Conservation (phyloP, 768 basidiomycete species). For the Termitomyces bulborhizus region DNA sequence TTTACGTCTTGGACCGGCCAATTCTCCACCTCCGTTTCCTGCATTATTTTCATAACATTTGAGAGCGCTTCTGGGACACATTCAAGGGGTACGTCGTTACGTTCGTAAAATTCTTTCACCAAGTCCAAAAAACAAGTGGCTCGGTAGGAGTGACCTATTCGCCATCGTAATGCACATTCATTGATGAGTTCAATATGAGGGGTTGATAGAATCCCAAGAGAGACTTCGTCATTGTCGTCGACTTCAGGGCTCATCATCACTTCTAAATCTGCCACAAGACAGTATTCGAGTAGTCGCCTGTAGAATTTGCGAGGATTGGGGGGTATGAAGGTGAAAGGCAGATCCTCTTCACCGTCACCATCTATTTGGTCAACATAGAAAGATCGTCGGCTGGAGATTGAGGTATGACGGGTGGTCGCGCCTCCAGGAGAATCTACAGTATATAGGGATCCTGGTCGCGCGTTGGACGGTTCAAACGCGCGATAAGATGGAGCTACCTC, state of each 20-base stretch:
- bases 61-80: slow-evolving; percentile 89
- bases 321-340: slow-evolving; percentile 86
- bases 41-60: slow-evolving; percentile 61
- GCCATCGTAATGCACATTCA: slow-evolving; percentile 87
- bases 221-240: slow-evolving; percentile 94
- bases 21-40: slow-evolving; percentile 62
- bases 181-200: slow-evolving; percentile 78
- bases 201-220: slow-evolving; percentile 80
- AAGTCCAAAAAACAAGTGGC: slow-evolving; percentile 78
- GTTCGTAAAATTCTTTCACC: slow-evolving; percentile 82
- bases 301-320: slow-evolving; percentile 84
- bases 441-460: slow-evolving; percentile 56
- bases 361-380: slow-evolving; percentile 35
- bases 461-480: slow-evolving; percentile 27
- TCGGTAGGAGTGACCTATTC: slow-evolving; percentile 75
- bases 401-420: slow-evolving; percentile 44
- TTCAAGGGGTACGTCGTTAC: slow-evolving; percentile 87
- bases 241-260: slow-evolving; percentile 86
- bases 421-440: slow-evolving; percentile 30
- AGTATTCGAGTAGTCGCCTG: slow-evolving; percentile 74
- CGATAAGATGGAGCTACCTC: slow-evolving; percentile 41
- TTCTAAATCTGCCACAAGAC: slow-evolving; percentile 81
- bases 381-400: slow-evolving; percentile 66
- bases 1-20: slow-evolving; percentile 85
- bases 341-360: slow-evolving; percentile 58